phyloP scores from a whole-genome alignment of 495 filamentous ascomycete species.

The Penicillium paradoxum region DNA sequence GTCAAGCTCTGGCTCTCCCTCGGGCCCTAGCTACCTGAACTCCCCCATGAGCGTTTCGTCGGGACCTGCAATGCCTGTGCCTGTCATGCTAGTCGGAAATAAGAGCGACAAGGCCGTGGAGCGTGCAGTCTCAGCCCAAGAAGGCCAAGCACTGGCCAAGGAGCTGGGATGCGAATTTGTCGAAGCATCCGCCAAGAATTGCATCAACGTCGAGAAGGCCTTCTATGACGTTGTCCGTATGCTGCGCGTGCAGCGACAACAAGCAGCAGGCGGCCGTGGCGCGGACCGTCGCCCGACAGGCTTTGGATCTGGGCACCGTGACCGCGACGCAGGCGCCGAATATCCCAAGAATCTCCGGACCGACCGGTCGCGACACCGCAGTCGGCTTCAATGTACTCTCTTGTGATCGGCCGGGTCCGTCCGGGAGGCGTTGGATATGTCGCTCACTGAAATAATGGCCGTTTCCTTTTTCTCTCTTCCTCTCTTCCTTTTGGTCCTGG shows the following conservation, averaged over 20 bases:
- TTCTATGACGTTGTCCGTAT: constrained; percentile 97
- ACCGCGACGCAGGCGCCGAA: constrained; percentile 38
- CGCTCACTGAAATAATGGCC: constrained; percentile 2
- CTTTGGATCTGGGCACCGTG: constrained; percentile 29
- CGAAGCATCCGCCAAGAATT: constrained; percentile 98
- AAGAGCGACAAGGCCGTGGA: constrained; percentile 96
- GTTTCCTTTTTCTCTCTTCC: constrained; percentile 15
- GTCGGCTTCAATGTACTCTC: constrained; percentile 37
- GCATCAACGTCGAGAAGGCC: constrained; percentile 97
- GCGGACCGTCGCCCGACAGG: constrained; percentile 41
- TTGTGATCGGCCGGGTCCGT: constrained; percentile 31
- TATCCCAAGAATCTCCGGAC: constrained; percentile 41
- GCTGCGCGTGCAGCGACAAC: constrained; percentile 74
- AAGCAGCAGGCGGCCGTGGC: constrained; percentile 34
- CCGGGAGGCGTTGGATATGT: constrained; percentile 7
- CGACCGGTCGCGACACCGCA: constrained; percentile 39
- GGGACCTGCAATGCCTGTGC: constrained; percentile 60
- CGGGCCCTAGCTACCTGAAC: constrained; percentile 50
- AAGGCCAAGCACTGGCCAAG: constrained; percentile 85
- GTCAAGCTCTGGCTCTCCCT: constrained; percentile 65
- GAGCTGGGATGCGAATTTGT: constrained; percentile 96
- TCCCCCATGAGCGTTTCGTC: constrained; percentile 67
- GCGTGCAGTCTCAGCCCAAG: constrained; percentile 92
- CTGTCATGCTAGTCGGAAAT: constrained; percentile 97
- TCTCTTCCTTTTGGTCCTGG: constrained; percentile 24